Evolutionary conservation across 2,329 filamentous ascomycete species (phyloP).

Genomic region (Alternaria longipes): DNA sequence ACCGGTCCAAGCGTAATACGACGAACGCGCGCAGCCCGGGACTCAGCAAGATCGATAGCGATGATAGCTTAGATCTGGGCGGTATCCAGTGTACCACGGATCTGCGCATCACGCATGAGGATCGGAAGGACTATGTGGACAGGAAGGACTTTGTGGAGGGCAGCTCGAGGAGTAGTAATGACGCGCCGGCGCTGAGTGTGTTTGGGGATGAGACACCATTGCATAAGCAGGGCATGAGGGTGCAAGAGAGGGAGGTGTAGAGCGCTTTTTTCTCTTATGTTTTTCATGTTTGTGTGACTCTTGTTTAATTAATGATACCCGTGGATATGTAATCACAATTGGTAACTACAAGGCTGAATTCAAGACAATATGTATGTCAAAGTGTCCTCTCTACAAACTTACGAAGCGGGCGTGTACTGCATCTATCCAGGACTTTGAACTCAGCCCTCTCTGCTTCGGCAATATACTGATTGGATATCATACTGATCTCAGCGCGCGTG

Average conservation of each 20-base stretch:
- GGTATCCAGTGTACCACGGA: constrained; percentile 40
- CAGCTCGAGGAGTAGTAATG: constrained; percentile 32
- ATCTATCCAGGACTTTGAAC: not conserved
- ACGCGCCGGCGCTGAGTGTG: constrained; percentile 27
- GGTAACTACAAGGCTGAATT: not conserved
- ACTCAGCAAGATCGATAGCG: constrained; percentile 32
- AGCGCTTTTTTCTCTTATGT: not conserved
- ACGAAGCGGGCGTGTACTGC: not conserved
- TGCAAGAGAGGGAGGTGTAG: constrained; percentile 10
- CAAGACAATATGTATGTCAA: not conserved
- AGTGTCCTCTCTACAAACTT: not conserved
- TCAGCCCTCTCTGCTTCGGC: not conserved
- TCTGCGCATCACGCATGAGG: constrained; percentile 11
- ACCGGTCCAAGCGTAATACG: constrained; percentile 6
- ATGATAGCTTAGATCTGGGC: constrained; percentile 26
- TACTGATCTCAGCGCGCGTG: not conserved
- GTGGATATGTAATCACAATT: constrained; percentile 2
- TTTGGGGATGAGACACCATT: constrained; percentile 42
- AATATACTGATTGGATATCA: not conserved
- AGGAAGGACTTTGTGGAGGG: constrained; percentile 12
- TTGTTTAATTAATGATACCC: constrained; percentile 5
- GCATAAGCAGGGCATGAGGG: constrained; percentile 21
- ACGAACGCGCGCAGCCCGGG: constrained; percentile 13
- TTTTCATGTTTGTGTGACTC: not conserved
- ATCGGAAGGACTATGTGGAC: constrained; percentile 8